Evolutionary conservation across 1,284 basidiomycete species (phyloP), one percentile per base, ranked within the genome.

Genomic region (Trametes pubescens): DNA sequence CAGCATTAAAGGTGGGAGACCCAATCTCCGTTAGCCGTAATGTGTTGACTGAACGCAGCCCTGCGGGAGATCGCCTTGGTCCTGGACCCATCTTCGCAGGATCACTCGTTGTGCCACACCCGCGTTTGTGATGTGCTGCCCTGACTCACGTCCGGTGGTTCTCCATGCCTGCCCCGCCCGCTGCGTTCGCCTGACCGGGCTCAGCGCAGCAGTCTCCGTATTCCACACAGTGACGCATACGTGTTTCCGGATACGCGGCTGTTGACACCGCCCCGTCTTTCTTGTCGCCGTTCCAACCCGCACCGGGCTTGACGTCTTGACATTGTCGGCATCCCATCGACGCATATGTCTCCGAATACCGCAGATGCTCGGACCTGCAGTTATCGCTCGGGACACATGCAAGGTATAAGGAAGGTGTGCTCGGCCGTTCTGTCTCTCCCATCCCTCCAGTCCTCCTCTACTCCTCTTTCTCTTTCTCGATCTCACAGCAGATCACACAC

Each of bases 81-180:
- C 52, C 55, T 21, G 59, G 59, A 64, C 38, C 59, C 59, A 54
- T 57, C 51, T 51, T 55, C 37, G 37, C 43, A n/a, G 21, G 43
- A 67, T 61, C 62, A 66, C 51, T 56, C 44, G 59, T 14, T 24
- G 22, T 64, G 62, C 65, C 65, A 67, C 62, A 63, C 47, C 48
- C 62, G 34, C 44, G 54, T 35, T 52, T 21, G 61, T 59, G 56
- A 65, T 38, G 55, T 60, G 61, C 56, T 51, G 62, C 21, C 52
- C 24, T 68, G 66, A 68, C 64, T 68, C 66, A 65, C 29, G 32
- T 52, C 61, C 59, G 55, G 29, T 51, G 59, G 64, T 64, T 29
- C 53, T 59, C 44, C 53, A 34, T 26, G 21, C 6, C 34, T 40
- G 46, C 40, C 54, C 53, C 51, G 22, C 46, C 29, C 61, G 38